These are phyloP conservation scores for Fusarium bulbicola DNA, from an alignment of 2,329 filamentous ascomycete species.

Conservation along the genomic window DNA sequence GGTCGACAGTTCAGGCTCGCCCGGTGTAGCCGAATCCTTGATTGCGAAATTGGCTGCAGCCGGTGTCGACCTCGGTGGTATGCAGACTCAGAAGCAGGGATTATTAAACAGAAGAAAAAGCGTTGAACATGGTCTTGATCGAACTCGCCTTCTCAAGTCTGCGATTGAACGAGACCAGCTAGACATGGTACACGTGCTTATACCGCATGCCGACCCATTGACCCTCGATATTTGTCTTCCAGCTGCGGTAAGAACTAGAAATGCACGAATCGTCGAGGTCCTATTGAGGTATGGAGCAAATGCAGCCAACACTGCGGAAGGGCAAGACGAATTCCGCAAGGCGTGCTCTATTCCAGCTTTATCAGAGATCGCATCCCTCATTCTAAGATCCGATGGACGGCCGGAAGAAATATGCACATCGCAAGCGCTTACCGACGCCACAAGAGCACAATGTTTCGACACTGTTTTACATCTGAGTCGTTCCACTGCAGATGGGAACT, in stretches of 20 bases:
- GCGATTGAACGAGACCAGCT: conserved; percentile 60
- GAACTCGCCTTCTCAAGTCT: conserved; percentile 60
- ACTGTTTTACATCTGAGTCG: conserved; percentile 62
- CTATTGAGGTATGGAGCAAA: conserved; percentile 63
- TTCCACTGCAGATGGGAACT: conserved; percentile 62
- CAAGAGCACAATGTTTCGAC: conserved; percentile 58
- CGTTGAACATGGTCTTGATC: conserved; percentile 58
- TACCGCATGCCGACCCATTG: conserved; percentile 61
- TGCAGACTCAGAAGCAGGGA: conserved; percentile 57
- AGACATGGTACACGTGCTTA: conserved; percentile 63
- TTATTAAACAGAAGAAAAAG: conserved; percentile 61
- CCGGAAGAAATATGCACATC: conserved; percentile 56
- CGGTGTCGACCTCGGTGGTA: conserved; percentile 62
- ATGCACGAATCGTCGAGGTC: conserved; percentile 55
- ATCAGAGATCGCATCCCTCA: conserved; percentile 56
- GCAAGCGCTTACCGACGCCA: conserved; percentile 61
- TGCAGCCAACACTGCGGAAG: conserved; percentile 56
- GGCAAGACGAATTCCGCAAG: conserved; percentile 63
- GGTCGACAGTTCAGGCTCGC: conserved; percentile 58
- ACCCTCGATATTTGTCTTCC: conserved; percentile 61
- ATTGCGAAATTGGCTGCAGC: conserved; percentile 58
- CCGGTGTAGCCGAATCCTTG: conserved; percentile 65
- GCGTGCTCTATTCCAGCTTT: conserved; percentile 58
- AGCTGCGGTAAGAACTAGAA: conserved; percentile 56
- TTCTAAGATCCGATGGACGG: conserved; percentile 60